Base-by-base conservation (phyloP, 768 basidiomycete species). In the Suillus lakei region DNA sequence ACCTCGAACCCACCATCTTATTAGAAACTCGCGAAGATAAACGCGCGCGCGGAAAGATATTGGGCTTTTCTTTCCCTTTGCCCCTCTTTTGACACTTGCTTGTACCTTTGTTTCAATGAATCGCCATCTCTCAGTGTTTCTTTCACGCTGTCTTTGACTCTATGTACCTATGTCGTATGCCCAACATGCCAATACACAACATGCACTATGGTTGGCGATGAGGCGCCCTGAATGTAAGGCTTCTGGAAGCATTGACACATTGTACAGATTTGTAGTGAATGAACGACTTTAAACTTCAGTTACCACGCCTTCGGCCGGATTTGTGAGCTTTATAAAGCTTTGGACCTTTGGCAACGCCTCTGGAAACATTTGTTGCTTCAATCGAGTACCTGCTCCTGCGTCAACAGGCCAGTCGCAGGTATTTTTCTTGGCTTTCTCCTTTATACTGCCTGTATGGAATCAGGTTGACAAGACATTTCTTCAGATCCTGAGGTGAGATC, bases 371-470 rank as follows among this genome's bases (percentile, higher is more conserved):
- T 67, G 55, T 66, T 67, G 48, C 67, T 66, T 50, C 59, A 54
- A 61, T 48, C 51, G 65, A 68, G 54, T 54, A 67, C 64, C 53
- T 48, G 51, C 39, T 34, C 26, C 55, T 59, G 62, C 23, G 69
- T 56, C 67, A 58, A 55, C 59, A 23, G 56, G 30, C 64, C 61
- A 44, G 48, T 62, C 10, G 38, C 51, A 38, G 34, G 41, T 34
- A 28, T 64, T 63, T 61, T 38, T 38, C 44, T 38, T 64, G 48
- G 8, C 38, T 41, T 60, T 34, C 62, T 39, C 18, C 23, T 44
- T 61, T 28, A 32, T 30, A 53, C 51, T 15, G 67, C 63, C 70
- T 78, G 70, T 66, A 76, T 76, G 75, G 77, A 67, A 76, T 66
- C 69, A 48, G 69, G 21, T 53, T 74, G 69, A 76, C 48, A 13